These are phyloP conservation scores for Candida ponderosae DNA, from an alignment of 805 yeast genomes.

Conservation along the genomic window DNA sequence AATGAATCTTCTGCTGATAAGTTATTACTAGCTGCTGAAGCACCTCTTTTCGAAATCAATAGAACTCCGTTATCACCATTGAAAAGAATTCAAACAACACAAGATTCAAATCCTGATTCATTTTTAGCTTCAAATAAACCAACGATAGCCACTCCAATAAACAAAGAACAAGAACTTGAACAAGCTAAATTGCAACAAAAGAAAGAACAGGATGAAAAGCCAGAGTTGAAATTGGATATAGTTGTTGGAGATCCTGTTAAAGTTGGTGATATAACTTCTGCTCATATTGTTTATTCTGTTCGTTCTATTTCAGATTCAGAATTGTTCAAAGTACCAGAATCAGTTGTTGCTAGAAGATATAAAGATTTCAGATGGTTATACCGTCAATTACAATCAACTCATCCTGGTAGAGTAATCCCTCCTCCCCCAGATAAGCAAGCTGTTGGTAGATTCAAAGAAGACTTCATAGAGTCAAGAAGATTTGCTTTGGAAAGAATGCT, in stretches of 20 bases:
- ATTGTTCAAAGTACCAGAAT: conserved; percentile 28
- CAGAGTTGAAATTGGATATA: conserved; percentile 39
- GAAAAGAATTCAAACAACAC: conserved; percentile 5
- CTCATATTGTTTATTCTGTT: conserved; percentile 84
- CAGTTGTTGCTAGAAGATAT: conserved; percentile 74
- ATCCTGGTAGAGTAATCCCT: conserved; percentile 88
- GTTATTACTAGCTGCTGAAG: conserved; percentile 38
- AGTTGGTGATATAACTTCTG: conserved; percentile 83
- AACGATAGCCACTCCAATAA: background rate
- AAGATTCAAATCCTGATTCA: conserved; percentile 7
- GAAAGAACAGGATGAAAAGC: conserved; percentile 5
- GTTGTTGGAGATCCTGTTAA: conserved; percentile 85
- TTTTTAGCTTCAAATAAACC: conserved; percentile 14
- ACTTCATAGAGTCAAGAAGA: conserved; percentile 81
- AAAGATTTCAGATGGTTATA: conserved; percentile 92
- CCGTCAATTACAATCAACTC: conserved; percentile 75
- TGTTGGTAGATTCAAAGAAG: conserved; percentile 85
- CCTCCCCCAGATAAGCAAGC: conserved; percentile 96
- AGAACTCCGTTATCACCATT: conserved; percentile 19
- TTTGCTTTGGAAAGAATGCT: conserved; percentile 84
- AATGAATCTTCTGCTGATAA: conserved; percentile 22
- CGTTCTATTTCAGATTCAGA: conserved; percentile 41
- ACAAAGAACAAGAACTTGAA: background rate
- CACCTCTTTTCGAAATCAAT: conserved; percentile 44
- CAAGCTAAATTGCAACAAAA: conserved; percentile 3